These are phyloP conservation scores for Candida vartiovaarae DNA, from an alignment of 805 yeast genomes.

Conservation along the genomic window DNA sequence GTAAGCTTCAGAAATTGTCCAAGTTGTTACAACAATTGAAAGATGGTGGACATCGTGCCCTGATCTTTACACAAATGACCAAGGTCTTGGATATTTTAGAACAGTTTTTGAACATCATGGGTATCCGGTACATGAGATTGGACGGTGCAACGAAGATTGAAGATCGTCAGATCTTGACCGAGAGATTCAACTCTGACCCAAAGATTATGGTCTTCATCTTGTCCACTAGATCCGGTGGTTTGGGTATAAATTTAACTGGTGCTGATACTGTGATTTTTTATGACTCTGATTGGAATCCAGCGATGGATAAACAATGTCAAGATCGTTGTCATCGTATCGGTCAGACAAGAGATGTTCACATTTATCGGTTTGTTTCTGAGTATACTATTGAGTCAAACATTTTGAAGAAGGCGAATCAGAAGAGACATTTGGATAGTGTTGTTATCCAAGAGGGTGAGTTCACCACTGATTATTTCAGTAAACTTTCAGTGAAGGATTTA, in stretches of 20 bases:
- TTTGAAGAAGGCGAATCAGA: conserved; percentile 88
- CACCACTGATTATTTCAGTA: conserved; percentile 92
- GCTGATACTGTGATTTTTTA: conserved; percentile 98
- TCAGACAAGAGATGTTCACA: conserved; percentile 95
- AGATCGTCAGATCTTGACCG: conserved; percentile 91
- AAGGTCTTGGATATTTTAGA: conserved; percentile 90
- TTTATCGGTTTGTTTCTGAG: conserved; percentile 92
- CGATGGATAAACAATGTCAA: conserved; percentile 99
- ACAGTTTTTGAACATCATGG: conserved; percentile 88
- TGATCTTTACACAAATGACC: conserved; percentile 98
- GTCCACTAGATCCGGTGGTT: conserved; percentile 95
- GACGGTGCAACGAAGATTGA: conserved; percentile 98
- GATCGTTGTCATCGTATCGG: conserved; percentile 99
- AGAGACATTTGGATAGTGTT: conserved; percentile 86
- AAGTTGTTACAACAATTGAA: conserved; percentile 66
- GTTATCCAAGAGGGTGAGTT: conserved; percentile 97
- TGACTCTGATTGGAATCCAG: conserved; percentile 99
- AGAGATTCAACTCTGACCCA: conserved; percentile 81
- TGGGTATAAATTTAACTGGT: conserved; percentile 95
- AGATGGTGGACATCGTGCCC: conserved; percentile 85
- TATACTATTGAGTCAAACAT: conserved; percentile 95
- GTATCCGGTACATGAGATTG: conserved; percentile 86
- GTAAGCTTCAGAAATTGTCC: conserved; percentile 86
- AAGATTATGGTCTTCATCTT: conserved; percentile 85
- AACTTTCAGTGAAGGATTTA: conserved; percentile 77